phyloP scores from a whole-genome alignment of 2,329 filamentous ascomycete genomes.

The Neofusicoccum cordaticola region DNA sequence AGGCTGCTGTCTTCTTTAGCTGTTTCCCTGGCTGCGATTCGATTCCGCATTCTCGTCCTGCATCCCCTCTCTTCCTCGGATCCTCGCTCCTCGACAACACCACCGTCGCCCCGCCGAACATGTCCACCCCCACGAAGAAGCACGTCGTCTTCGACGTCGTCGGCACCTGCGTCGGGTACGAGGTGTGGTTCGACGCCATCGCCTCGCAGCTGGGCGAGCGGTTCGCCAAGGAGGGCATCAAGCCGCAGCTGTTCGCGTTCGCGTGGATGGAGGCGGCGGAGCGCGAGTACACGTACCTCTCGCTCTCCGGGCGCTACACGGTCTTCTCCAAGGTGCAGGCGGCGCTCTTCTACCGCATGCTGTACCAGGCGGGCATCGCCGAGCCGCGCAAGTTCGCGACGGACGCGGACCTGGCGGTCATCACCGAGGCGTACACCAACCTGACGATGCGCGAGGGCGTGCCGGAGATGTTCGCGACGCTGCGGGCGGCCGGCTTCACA shows the following conservation, averaged over 20 bases:
- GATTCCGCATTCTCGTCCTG: neutral
- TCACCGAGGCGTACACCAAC: conserved; percentile 39
- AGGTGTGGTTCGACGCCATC: conserved; percentile 44
- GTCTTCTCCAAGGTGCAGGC: conserved; percentile 45
- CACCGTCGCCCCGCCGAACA: neutral
- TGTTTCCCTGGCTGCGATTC: neutral
- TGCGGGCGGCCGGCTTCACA: conserved; percentile 49
- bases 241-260: conserved; percentile 45
- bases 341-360: conserved; percentile 49
- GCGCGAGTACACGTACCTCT: conserved; percentile 51
- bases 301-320: conserved; percentile 43
- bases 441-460: conserved; percentile 37
- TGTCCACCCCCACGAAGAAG: conserved; percentile 8
- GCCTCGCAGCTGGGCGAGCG: conserved; percentile 42
- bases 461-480: conserved; percentile 41
- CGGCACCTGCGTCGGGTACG: conserved; percentile 50
- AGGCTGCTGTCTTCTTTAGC: neutral
- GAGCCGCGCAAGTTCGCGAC: conserved; percentile 43
- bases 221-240: conserved; percentile 39
- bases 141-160: conserved; percentile 44
- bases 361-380: conserved; percentile 44
- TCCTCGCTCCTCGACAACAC: neutral
- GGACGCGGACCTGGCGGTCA: conserved; percentile 42
- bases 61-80: neutral
- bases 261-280: conserved; percentile 49